Evolutionary conservation across 192 early-diverging fungal species (phyloP).

Genomic region (Ambispora gerdemannii): DNA sequence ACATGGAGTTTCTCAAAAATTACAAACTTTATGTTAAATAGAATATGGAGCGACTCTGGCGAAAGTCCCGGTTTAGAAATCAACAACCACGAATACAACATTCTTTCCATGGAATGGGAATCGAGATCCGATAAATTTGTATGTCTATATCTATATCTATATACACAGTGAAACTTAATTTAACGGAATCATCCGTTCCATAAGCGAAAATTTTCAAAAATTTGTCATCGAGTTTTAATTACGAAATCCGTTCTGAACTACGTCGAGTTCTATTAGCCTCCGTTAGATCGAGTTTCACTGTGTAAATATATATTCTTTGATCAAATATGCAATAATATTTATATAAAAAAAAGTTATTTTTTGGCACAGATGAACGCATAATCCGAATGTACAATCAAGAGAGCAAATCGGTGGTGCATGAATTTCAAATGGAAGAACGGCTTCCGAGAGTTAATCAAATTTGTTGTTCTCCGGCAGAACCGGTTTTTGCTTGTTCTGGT

Average conservation of each 20-base stretch:
- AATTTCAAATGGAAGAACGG: slow-evolving; percentile 47
- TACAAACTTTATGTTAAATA: too few relatives aligned
- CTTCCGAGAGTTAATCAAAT: slow-evolving; percentile 51
- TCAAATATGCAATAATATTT: too few relatives aligned
- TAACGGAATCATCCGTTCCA: too few relatives aligned
- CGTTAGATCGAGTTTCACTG: too few relatives aligned
- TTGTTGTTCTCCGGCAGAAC: slow-evolving; percentile 52
- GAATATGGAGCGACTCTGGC: slow-evolving; percentile 46
- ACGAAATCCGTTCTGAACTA: too few relatives aligned
- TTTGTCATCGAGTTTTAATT: too few relatives aligned
- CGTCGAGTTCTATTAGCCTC: too few relatives aligned
- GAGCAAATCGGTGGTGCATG: slow-evolving; percentile 52
- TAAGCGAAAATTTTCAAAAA: too few relatives aligned
- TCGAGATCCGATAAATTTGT: slow-evolving; percentile 46
- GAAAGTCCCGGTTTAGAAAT: slow-evolving; percentile 34
- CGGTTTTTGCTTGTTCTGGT: slow-evolving; percentile 52
- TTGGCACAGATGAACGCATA: slow-evolving; percentile 49
- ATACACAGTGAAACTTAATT: too few relatives aligned
- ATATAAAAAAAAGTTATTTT: slow-evolving; percentile 47
- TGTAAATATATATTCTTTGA: too few relatives aligned
- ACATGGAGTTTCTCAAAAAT: not conserved
- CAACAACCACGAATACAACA: slow-evolving; percentile 39
- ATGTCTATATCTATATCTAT: too few relatives aligned
- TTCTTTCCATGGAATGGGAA: slow-evolving; percentile 46
- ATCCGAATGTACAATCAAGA: slow-evolving; percentile 57